Conservation (phyloP, 441 rosid species). For the Francoa sonchifolia region DNA sequence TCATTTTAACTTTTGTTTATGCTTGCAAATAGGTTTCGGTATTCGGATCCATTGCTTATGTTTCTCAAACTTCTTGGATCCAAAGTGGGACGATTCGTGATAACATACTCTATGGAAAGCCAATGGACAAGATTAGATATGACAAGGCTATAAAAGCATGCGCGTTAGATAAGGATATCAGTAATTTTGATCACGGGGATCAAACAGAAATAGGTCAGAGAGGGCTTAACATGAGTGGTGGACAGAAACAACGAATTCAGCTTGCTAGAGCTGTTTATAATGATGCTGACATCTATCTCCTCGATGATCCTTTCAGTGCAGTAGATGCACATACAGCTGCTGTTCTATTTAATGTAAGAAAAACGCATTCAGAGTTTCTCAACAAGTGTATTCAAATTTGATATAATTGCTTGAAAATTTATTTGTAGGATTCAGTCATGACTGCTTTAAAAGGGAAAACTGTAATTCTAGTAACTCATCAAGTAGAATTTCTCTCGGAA, state of each 20-base stretch:
- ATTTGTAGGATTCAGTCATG: conserved; percentile 67
- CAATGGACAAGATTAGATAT: conserved; percentile 50
- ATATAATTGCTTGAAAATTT: no score
- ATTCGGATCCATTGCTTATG: conserved; percentile 61
- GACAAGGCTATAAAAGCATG: conserved; percentile 51
- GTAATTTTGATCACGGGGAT: conserved; percentile 55
- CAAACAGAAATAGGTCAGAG: conserved; percentile 90
- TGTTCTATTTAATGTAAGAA: conserved; percentile 49
- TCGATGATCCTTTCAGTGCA: conserved; percentile 79
- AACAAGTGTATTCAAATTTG: no score
- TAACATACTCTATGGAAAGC: conserved; percentile 65
- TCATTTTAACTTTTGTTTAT: background rate
- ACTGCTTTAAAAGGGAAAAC: conserved; percentile 46
- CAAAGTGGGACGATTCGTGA: conserved; percentile 83
- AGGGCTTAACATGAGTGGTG: conserved; percentile 89
- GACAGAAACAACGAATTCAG: conserved; percentile 89
- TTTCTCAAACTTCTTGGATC: conserved; percentile 87
- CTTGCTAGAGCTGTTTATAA: conserved; percentile 79
- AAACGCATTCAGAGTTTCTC: background rate
- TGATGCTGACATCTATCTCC: conserved; percentile 73
- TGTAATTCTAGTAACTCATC: conserved; percentile 80
- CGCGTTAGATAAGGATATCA: conserved; percentile 67
- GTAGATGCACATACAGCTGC: conserved; percentile 85
- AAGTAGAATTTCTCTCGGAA: conserved; percentile 78
- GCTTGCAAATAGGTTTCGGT: conserved; percentile 36